Evolutionary conservation across 176 grass and related monocot species (phyloP), one percentile per base, ranked within the genome.

Genomic region (Lolium rigidum): DNA sequence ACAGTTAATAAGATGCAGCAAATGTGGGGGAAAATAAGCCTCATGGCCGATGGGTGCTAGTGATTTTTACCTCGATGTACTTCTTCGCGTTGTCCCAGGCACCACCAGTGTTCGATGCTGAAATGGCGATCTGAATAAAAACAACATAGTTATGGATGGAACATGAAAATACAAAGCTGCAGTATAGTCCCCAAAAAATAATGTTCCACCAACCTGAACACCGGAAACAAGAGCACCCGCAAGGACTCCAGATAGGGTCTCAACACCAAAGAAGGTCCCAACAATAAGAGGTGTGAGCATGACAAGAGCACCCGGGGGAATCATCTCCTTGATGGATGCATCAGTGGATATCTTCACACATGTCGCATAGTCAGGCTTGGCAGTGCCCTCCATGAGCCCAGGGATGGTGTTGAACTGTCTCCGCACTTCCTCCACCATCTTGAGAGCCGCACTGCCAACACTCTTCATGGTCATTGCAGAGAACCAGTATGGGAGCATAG

Each of bases 401-500:
- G 95, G 93, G 41, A 98, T 98, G 14, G 64, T 85, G 70, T 98
- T 88, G 89, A 98, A 98, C 79, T 98, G 95, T 79, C 95, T 78
- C 25, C 95, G 89, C 22, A 98, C 95, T 84, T 98, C 95, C 86
- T 98, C 95, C 26, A 98, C 95, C 95, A 98, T 97, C 78, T 97
- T 89, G 64, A 97, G 93, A 0, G 95, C 95, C 63, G 95, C 95
- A 20, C 92, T 94, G 14, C 95, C 95, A 55, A 97, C 92, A 78
- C 95, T 97, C 86, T 97, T 97, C 95, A 97, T 97, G 37, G 95
- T 97, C 95, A 97, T 97, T 2, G 95, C 95, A 9, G 95, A 97
- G 86, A 97, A 97, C 95, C 95, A 97, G 80, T 97, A 97, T 1
- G 94, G 94, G 21, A 97, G 94, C 94, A 97, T 97, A 12, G 94